Conservation (phyloP, 2,329 filamentous ascomycete species). For the Penicillium sp. region DNA sequence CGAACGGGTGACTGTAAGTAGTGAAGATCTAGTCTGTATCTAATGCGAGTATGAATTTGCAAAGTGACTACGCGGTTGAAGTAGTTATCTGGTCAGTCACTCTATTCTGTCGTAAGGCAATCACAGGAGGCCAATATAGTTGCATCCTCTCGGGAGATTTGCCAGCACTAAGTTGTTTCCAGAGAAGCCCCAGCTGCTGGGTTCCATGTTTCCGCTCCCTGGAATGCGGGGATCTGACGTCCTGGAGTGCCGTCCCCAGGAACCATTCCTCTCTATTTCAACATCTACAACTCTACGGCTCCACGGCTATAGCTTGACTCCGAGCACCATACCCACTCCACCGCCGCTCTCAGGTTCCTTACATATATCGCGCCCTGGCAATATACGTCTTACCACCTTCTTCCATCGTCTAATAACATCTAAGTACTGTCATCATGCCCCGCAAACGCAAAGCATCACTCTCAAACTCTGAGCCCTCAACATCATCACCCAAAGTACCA, state of each 20-base stretch:
- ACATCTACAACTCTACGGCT: background rate
- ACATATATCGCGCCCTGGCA: background rate
- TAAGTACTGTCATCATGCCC: background rate
- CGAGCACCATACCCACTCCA: background rate
- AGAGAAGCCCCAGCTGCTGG: background rate
- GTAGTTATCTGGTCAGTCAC: background rate
- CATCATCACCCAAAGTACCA: background rate
- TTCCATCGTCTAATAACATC: background rate
- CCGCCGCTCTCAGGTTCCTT: background rate
- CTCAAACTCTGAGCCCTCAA: background rate
- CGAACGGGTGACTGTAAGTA: constrained; percentile 20
- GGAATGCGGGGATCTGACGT: background rate
- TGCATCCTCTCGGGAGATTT: background rate
- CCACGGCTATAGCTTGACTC: background rate
- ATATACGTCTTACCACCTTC: background rate
- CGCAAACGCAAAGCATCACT: background rate
- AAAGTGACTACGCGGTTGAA: background rate
- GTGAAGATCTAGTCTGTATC: constrained; percentile 23
- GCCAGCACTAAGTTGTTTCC: background rate
- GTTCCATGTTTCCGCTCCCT: background rate
- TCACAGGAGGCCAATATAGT: too few species aligned
- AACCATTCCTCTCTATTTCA: background rate
- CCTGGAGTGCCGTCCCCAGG: background rate
- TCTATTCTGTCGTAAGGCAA: background rate
- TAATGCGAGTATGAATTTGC: constrained; percentile 33